Conservation (phyloP, 345 rosid genomes). For the Psidium guajava region DNA sequence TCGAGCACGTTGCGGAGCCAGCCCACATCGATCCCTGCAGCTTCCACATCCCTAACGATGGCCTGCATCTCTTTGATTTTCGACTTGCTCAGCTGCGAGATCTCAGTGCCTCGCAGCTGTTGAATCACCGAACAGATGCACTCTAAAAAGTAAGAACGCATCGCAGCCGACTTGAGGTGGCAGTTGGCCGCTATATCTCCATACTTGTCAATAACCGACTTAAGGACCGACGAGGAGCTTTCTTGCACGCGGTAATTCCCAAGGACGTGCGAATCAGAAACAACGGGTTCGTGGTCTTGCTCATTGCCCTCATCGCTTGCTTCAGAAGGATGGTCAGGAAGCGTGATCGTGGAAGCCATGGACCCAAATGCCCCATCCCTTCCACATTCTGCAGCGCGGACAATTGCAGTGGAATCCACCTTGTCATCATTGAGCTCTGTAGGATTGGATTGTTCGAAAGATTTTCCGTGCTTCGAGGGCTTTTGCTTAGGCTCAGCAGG, state of each 20-base stretch:
- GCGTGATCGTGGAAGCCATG: slow-evolving; percentile 23
- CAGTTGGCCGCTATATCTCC: slow-evolving; percentile 77
- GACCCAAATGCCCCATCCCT: neutral
- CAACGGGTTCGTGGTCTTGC: slow-evolving; percentile 13
- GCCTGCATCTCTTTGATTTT: slow-evolving; percentile 55
- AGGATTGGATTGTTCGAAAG: neutral
- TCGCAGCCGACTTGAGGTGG: slow-evolving; percentile 45
- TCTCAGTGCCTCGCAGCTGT: slow-evolving; percentile 44
- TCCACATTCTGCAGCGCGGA: neutral
- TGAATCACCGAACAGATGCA: slow-evolving; percentile 50
- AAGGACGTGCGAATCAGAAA: slow-evolving; percentile 50
- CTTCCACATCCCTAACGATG: slow-evolving; percentile 66
- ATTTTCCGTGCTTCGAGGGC: neutral
- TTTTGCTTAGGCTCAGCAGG: neutral
- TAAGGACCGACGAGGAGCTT: slow-evolving; percentile 32
- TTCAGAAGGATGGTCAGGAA: slow-evolving; percentile 18
- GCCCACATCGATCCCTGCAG: slow-evolving; percentile 44
- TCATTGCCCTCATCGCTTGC: slow-evolving; percentile 30
- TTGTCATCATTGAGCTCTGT: neutral
- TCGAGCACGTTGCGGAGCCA: slow-evolving; percentile 50
- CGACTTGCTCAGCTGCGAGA: slow-evolving; percentile 41
- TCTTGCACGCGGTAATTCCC: slow-evolving; percentile 55
- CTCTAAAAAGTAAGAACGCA: slow-evolving; percentile 57
- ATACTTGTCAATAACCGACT: slow-evolving; percentile 39
- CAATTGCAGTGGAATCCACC: neutral